Conservation (phyloP, 345 rosid species). For the Bruguiera parviflora region DNA sequence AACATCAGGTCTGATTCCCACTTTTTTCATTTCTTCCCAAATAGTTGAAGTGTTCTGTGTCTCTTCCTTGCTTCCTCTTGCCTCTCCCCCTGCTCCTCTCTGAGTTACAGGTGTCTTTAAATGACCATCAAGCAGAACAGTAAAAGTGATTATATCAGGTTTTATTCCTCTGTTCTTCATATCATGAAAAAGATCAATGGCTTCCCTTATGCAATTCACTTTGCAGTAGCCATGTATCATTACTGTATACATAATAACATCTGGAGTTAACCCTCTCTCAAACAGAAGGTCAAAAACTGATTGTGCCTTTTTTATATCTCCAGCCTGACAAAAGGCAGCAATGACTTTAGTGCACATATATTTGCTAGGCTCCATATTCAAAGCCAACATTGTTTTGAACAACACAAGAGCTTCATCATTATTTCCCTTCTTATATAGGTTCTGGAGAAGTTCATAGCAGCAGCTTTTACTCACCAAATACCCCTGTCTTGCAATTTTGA, state of each 20-base stretch:
- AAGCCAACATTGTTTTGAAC: neutral
- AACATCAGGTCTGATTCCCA: conserved; percentile 2
- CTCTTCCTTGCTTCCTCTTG: neutral
- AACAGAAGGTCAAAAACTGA: neutral
- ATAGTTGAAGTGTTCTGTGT: neutral
- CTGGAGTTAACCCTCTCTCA: neutral
- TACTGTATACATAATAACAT: neutral
- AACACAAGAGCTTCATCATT: neutral
- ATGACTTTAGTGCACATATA: neutral
- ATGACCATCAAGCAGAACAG: neutral
- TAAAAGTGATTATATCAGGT: neutral
- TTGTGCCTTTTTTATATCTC: neutral
- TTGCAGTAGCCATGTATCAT: neutral
- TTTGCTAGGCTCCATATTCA: neutral
- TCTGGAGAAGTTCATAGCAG: neutral
- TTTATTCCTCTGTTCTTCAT: neutral
- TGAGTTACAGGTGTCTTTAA: neutral
- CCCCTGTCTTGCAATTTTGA: neutral
- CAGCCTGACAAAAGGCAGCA: neutral
- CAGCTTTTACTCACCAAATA: neutral
- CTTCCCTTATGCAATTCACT: neutral
- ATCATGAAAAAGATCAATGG: neutral
- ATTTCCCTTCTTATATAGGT: neutral
- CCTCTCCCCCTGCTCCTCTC: neutral
- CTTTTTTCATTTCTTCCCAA: neutral